Evolutionary conservation across 129 eudicot species (phyloP).

Genomic region (Logfia minima): DNA sequence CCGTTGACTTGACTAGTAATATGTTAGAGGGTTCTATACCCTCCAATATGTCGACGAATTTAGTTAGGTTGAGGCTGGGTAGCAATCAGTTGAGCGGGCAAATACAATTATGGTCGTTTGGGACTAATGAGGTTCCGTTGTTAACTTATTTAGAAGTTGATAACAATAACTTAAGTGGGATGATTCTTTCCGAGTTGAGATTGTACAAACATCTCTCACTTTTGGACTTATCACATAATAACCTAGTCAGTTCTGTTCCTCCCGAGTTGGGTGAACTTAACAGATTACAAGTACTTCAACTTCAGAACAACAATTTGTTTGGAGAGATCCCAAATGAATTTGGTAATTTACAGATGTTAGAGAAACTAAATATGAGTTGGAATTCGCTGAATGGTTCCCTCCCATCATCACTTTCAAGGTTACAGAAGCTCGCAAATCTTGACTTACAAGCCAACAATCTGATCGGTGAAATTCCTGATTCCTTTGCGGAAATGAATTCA

Average conservation of each 20-base stretch:
- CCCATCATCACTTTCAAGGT: conserved; percentile 52
- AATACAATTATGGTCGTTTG: conserved; percentile 43
- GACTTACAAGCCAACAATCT: conserved; percentile 54
- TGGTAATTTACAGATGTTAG: conserved; percentile 36
- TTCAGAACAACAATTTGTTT: conserved; percentile 53
- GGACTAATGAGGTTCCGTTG: conserved; percentile 19
- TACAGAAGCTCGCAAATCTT: conserved; percentile 48
- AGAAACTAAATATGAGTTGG: conserved; percentile 57
- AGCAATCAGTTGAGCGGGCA: conserved; percentile 48
- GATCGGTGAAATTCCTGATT: conserved; percentile 56
- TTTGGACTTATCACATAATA: conserved; percentile 61
- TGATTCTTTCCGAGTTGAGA: conserved; percentile 58
- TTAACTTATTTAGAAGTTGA: conserved; percentile 67
- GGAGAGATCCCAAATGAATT: conserved; percentile 64
- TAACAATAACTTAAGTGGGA: conserved; percentile 47
- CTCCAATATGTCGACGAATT: conserved; percentile 28
- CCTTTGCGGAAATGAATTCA: conserved; percentile 38
- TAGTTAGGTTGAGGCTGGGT: conserved; percentile 70
- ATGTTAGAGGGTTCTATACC: conserved; percentile 56
- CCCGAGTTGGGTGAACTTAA: conserved; percentile 45
- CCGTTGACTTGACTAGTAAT: conserved; percentile 63
- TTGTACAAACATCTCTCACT: conserved; percentile 45
- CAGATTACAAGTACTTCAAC: conserved; percentile 52
- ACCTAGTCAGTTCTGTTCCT: conserved; percentile 52
- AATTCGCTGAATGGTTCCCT: conserved; percentile 63